Evolutionary conservation across 176 grass and related monocot genomes (phyloP).

Genomic region (Ensete glaucum): DNA sequence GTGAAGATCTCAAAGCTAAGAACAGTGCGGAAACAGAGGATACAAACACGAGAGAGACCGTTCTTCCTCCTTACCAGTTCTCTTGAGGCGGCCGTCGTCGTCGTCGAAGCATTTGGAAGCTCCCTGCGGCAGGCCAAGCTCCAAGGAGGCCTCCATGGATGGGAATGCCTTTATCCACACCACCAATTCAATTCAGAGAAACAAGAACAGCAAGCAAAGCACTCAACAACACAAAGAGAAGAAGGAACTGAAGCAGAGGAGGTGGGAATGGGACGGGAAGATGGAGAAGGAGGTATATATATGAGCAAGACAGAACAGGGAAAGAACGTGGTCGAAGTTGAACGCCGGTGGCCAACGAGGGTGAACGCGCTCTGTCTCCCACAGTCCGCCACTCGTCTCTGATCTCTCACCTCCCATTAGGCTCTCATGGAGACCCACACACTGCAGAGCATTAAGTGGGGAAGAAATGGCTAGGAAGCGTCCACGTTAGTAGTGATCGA

Average conservation of each 20-base stretch:
- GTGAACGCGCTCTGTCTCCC: too few species aligned
- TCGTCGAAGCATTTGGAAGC: constrained; percentile 18
- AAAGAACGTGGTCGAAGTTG: too few species aligned
- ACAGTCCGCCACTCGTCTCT: too few species aligned
- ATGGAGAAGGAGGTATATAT: background rate
- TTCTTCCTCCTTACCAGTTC: background rate
- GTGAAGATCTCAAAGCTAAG: background rate
- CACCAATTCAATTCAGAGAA: background rate
- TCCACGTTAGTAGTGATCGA: too few species aligned
- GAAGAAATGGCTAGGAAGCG: too few species aligned
- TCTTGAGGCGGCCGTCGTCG: constrained; percentile 10
- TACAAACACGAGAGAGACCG: background rate
- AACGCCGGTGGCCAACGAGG: too few species aligned
- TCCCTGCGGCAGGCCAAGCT: background rate
- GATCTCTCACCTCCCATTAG: too few species aligned
- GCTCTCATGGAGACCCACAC: too few species aligned
- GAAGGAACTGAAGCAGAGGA: background rate
- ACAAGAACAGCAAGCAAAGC: background rate
- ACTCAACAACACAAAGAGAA: background rate
- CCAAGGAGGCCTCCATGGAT: constrained; percentile 3
- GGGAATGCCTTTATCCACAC: background rate
- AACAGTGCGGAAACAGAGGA: background rate
- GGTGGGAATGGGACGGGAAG: background rate
- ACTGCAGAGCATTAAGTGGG: too few species aligned
- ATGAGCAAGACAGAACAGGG: too few species aligned